Base-by-base conservation (phyloP, 164 flowering plant genomes). In the Annona cherimola region DNA sequence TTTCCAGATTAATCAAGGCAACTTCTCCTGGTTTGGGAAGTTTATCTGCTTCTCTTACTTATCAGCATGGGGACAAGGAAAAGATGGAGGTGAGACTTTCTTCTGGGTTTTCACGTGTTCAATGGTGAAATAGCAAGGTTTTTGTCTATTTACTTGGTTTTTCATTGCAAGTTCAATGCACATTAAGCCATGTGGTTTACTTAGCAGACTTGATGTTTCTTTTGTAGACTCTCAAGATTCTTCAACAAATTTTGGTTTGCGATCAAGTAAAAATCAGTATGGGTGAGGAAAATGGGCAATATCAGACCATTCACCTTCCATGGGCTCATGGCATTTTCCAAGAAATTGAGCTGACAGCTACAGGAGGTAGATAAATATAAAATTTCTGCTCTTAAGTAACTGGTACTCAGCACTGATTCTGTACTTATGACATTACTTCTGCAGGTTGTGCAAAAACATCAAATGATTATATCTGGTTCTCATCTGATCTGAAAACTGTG, bases 181-280 rank as follows among this genome's bases (percentile, higher is more conserved):
- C 4, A 9, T 50, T 50, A 50, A 50, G 57, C 57, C 14, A 50
- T 50, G 57, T 8, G 12, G 11, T 2, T 16, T 50, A 16, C 57
- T 50, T 50, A 50, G 9, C 14, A 50, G 11, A 50, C 3, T 16
- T 50, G 57, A 16, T 14, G 18, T 64, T 78, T 61, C 54, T 63
- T 59, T 67, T 81, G 4, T 71, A 88, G 92, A 88, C 86, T 83
- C 82, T 91, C 69, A 86, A 83, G 75, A 85, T 89, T 74, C 83
- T 80, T 46, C 97, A 94, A 82, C 97, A 94, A 86, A 76, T 95
- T 69, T 84, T 84, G 83, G 91, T 90, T 14, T 94, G 98, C 79
- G 82, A 88, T 40, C 80, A 69, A 72, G 93, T 95, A 68, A 85
- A 76, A 68, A 80, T 93, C 45, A 75, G 41, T 66, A 73, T 81